Conservation (phyloP, 768 basidiomycete species). For the Dentipellis fragilis region DNA sequence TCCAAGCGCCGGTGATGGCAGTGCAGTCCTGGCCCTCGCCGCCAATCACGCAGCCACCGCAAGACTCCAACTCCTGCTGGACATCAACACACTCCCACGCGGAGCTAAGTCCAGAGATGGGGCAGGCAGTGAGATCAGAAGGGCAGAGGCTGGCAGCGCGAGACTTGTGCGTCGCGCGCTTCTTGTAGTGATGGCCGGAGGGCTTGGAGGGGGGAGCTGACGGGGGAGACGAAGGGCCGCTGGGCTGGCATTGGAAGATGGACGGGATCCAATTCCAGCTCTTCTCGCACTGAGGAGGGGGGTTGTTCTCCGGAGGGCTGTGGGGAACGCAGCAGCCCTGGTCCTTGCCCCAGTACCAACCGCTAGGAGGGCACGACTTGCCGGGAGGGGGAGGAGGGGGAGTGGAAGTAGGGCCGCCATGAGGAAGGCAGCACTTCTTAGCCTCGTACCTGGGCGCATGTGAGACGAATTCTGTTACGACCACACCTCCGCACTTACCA, state of each 20-base stretch:
- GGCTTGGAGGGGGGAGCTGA: constrained; percentile 26
- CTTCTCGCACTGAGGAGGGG: constrained; percentile 31
- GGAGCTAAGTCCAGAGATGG: constrained; percentile 27
- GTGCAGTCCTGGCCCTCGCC: constrained; percentile 65
- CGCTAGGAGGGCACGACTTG: constrained; percentile 33
- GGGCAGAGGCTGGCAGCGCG: constrained; percentile 41
- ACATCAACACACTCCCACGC: constrained; percentile 62
- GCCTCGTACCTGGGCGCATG: constrained; percentile 18
- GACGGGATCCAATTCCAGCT: constrained; percentile 36
- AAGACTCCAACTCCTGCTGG: constrained; percentile 51
- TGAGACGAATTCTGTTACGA: too few species aligned
- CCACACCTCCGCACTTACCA: constrained; percentile 17
- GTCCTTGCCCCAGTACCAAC: constrained; percentile 38
- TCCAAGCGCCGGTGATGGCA: constrained; percentile 51
- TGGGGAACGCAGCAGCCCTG: constrained; percentile 46
- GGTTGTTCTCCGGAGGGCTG: constrained; percentile 27
- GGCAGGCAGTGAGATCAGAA: constrained; percentile 43
- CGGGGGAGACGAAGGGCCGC: constrained; percentile 23
- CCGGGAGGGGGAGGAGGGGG: constrained; percentile 40
- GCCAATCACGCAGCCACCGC: constrained; percentile 65
- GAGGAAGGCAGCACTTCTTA: constrained; percentile 34
- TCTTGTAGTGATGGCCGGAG: constrained; percentile 22
- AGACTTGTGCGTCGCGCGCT: constrained; percentile 23
- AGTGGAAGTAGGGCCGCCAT: constrained; percentile 27
- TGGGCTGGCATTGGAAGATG: constrained; percentile 27